Evolutionary conservation across 2,329 filamentous ascomycete genomes (phyloP), one percentile per base, ranked within the genome.

Genomic region (Pseudomassariella vexata): DNA sequence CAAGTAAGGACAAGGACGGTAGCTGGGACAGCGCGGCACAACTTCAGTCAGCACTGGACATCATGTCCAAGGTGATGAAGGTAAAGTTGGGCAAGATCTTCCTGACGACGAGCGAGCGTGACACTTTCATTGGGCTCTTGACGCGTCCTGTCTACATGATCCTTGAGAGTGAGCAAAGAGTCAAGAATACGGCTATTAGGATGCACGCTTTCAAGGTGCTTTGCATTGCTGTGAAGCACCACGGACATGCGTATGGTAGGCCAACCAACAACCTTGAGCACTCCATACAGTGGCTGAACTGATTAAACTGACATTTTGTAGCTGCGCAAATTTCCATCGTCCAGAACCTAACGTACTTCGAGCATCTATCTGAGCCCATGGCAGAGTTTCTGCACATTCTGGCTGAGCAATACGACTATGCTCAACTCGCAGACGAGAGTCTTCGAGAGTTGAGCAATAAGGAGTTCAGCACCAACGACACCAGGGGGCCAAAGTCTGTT

Each of bases 301-400:
- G 15, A 48, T 47, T 39, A 44, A 36, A 41, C 54, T 62, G 34
- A 66, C 41, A 28, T 16, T 5, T 16, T 24, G 7, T 48, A 94
- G 86, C 85, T 31, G 92, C 92, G 2, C 92, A 98, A 70, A 96
- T 94, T 28, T 94, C 89, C 27, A 94, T 98, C 50, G 89, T 96
- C 34, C 92, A 98, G 58, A 96, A 92, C 53, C 65, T 98, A 45
- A 95, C 92, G 5, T 98, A 98, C 56, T 98, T 96, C 50, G 92
- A 98, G 61, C 92, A 98, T 59, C 66, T 98, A n/a, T 90, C 92
- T 1, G 92, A 98, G 53, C 92, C 92, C 2, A 98, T 98, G 92
- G 92, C 92, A 19, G 94, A 98, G 56, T 95, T 98, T 49, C 66
- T 98, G 5, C 87, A 96, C 49, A 98, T 96, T 50, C 69, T 98